phyloP scores from a whole-genome alignment of 345 rosid species.

The Brassica carinata region DNA sequence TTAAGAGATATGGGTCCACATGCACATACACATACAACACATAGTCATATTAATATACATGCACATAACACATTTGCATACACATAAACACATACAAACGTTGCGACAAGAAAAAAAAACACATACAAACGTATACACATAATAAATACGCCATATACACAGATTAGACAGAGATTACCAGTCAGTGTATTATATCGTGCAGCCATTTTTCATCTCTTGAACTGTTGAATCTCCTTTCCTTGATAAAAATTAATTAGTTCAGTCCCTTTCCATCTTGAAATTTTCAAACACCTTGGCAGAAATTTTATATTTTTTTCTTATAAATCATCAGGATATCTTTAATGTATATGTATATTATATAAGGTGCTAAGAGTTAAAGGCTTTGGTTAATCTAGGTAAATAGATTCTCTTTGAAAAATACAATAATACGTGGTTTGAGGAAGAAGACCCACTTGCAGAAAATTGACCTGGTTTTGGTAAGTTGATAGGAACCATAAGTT shows the following conservation, averaged over 20 bases:
- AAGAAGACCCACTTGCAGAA: slow-evolving; percentile 38
- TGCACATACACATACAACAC: not conserved
- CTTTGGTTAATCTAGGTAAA: slow-evolving; percentile 8
- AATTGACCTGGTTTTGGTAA: slow-evolving; percentile 37
- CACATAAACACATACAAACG: not conserved
- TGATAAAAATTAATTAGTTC: not conserved
- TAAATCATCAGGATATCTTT: not conserved
- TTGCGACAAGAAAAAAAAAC: not conserved
- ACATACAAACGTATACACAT: not conserved
- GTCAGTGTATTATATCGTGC: not conserved
- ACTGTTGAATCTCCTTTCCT: not conserved
- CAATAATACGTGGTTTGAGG: slow-evolving; percentile 18
- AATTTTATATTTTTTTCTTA: not conserved
- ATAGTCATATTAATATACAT: not conserved
- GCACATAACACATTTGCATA: not conserved
- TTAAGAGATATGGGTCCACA: slow-evolving; percentile 34
- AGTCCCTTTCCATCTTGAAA: not conserved
- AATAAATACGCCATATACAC: not conserved
- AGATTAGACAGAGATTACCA: not conserved
- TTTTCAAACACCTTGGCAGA: not conserved
- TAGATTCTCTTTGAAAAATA: slow-evolving; percentile 21
- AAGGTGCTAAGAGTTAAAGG: not conserved
- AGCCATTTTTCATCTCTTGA: not conserved
- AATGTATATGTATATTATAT: not conserved
- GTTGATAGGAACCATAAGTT: slow-evolving; percentile 35